Evolutionary conservation across 306 rosid genomes (phyloP).

Genomic region (Quercus berberidifolia): DNA sequence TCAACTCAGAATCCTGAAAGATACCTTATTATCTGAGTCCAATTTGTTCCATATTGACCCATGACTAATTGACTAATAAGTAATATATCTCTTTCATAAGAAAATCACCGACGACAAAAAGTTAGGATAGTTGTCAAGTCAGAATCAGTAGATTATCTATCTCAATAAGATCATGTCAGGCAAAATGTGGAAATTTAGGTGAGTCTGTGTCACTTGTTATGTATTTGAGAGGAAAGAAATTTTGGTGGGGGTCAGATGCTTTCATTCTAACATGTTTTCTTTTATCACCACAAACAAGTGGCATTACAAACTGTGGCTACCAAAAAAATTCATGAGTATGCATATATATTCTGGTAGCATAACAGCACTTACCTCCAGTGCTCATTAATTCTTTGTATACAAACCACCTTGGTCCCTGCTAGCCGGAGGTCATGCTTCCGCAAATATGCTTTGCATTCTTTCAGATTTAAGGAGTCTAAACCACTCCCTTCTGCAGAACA

Average conservation of each 20-base stretch:
- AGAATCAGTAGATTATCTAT: background rate
- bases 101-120: background rate
- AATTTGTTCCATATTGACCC: too few relatives aligned
- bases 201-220: background rate
- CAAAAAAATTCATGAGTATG: background rate
- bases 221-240: background rate
- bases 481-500: constrained; percentile 36
- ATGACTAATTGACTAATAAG: too few relatives aligned
- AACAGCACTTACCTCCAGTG: constrained; percentile 55
- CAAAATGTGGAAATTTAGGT: background rate
- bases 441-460: constrained; percentile 66
- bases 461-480: constrained; percentile 44
- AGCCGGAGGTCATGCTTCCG: constrained; percentile 59
- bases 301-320: background rate
- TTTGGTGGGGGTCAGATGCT: background rate
- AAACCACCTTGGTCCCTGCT: constrained; percentile 55
- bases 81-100: background rate
- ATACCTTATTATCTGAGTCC: too few relatives aligned
- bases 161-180: too few relatives aligned
- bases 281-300: background rate
- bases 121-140: background rate
- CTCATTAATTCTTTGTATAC: constrained; percentile 56
- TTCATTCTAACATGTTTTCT: background rate
- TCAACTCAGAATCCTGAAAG: too few relatives aligned
- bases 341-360: background rate